Evolutionary conservation across 139 green algal genomes (phyloP).

Genomic region (Picochlorum sp.): DNA sequence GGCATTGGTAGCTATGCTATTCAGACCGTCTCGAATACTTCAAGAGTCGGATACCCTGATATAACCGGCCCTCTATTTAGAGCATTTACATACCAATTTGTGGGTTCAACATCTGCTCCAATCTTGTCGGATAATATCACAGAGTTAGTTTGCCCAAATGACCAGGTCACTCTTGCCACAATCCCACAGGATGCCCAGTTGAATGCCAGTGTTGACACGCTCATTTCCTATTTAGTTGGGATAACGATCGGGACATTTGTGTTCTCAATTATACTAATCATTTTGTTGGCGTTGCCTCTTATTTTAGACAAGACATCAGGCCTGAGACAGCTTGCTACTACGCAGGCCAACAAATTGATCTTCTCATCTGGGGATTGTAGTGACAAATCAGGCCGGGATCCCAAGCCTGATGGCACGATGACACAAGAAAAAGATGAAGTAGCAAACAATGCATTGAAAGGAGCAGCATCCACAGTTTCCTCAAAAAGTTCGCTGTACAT

Average conservation of each 20-base stretch:
- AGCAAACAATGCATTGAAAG: no score
- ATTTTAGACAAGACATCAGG: background rate
- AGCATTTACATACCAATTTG: slow-evolving; percentile 12
- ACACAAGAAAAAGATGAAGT: no score
- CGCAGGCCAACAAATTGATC: background rate
- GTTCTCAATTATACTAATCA: background rate
- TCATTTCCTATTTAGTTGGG: background rate
- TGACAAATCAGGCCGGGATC: no score
- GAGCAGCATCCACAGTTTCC: no score
- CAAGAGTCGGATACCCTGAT: background rate
- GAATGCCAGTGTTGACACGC: background rate
- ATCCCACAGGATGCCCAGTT: background rate
- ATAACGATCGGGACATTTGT: background rate
- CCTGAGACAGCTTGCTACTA: background rate
- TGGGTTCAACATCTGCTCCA: background rate
- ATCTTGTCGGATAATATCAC: background rate
- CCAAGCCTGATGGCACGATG: no score
- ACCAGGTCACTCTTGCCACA: background rate
- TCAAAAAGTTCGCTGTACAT: background rate
- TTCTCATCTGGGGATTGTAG: no score
- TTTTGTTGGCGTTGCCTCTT: background rate
- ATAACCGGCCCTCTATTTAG: slow-evolving; percentile 12
- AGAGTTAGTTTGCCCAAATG: slow-evolving; percentile 5
- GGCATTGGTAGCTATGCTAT: background rate
- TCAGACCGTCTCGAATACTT: background rate